Conservation (phyloP, 495 filamentous ascomycete genomes). For the Astrothelium macrocarpum region DNA sequence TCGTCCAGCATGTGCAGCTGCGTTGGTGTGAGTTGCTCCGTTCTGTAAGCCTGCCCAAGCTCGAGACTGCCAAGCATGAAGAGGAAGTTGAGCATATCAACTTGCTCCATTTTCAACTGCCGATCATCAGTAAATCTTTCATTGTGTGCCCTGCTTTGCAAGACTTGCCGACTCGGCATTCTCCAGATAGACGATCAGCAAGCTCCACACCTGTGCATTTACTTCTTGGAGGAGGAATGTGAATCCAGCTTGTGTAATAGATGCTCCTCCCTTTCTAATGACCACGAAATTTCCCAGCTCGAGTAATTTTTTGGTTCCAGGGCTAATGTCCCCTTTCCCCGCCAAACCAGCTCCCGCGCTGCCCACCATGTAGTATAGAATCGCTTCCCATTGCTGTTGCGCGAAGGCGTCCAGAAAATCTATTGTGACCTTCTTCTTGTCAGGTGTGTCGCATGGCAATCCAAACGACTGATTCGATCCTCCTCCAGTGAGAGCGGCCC, state of each 20-base stretch:
- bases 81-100: constrained; percentile 90
- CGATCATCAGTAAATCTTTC: background rate
- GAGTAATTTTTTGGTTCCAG: constrained; percentile 73
- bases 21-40: constrained; percentile 61
- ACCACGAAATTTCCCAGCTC: constrained; percentile 72
- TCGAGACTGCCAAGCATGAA: constrained; percentile 93
- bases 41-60: constrained; percentile 81
- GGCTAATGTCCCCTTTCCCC: constrained; percentile 51
- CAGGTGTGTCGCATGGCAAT: constrained; percentile 57
- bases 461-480: constrained; percentile 83
- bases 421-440: constrained; percentile 49
- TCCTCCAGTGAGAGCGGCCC: constrained; percentile 76
- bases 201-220: constrained; percentile 92
- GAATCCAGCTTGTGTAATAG: constrained; percentile 86
- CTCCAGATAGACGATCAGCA: constrained; percentile 86
- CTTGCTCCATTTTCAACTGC: constrained; percentile 65
- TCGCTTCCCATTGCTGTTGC: constrained; percentile 83
- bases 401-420: constrained; percentile 78
- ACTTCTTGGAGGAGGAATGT: constrained; percentile 89
- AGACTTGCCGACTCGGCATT: constrained; percentile 53
- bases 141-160: too few relatives aligned
- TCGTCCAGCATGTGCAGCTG: constrained; percentile 80
- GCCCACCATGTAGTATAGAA: constrained; percentile 88
- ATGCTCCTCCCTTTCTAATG: constrained; percentile 41
- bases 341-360: constrained; percentile 47